phyloP scores from a whole-genome alignment of 2,329 filamentous ascomycete genomes.

The Pestalotiopsis sp. region DNA sequence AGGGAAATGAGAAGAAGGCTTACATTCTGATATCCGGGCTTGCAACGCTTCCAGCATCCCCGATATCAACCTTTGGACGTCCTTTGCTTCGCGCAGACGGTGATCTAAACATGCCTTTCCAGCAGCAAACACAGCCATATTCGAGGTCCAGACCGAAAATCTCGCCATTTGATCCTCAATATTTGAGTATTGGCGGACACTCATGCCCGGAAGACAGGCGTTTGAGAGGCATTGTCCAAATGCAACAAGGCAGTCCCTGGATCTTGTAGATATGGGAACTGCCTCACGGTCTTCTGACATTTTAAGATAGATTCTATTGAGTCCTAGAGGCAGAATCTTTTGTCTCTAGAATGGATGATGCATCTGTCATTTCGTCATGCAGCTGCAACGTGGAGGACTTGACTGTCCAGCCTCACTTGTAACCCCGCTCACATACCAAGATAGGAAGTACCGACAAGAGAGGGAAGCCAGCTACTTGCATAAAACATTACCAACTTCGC shows the following conservation, averaged over 20 bases:
- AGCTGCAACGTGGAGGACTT: not conserved
- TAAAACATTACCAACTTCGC: too few species aligned
- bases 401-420: not conserved
- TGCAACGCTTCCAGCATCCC: not conserved
- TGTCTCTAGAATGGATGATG: not conserved
- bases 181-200: not conserved
- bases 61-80: not conserved
- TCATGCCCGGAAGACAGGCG: not conserved
- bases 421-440: not conserved
- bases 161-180: not conserved
- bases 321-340: rapidly evolving
- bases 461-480: not conserved
- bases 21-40: not conserved
- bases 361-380: not conserved
- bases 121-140: not conserved
- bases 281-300: not conserved
- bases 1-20: not conserved
- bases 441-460: not conserved
- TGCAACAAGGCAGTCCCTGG: not conserved
- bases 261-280: not conserved
- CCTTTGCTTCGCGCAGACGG: not conserved
- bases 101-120: not conserved
- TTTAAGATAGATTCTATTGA: not conserved
- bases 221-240: not conserved
- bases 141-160: not conserved